phyloP scores from a whole-genome alignment of 768 basidiomycete species.

The Tulasnella sp. region DNA sequence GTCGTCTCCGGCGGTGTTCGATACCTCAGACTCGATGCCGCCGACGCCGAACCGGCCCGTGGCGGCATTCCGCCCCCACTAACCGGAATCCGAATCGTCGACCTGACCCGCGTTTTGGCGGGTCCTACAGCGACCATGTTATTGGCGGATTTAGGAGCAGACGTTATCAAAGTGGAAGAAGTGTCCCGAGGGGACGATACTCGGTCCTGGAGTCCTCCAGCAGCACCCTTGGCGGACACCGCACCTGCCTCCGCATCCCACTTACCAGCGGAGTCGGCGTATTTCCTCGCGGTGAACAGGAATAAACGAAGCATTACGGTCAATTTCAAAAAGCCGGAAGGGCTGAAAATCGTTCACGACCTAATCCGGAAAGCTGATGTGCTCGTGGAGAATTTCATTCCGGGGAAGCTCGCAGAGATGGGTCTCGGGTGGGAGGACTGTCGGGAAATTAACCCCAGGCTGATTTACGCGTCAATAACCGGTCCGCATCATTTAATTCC shows the following conservation, averaged over 20 bases:
- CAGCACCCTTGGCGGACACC: conserved; percentile 38
- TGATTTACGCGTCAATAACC: conserved; percentile 88
- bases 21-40: conserved; percentile 7
- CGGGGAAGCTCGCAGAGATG: conserved; percentile 78
- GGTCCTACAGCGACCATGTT: conserved; percentile 91
- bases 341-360: conserved; percentile 66
- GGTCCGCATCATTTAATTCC: conserved; percentile 45
- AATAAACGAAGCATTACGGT: conserved; percentile 88
- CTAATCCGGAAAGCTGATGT: conserved; percentile 74
- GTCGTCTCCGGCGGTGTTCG: neutral
- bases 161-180: conserved; percentile 91
- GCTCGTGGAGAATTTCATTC: conserved; percentile 82
- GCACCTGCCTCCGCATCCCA: conserved; percentile 54
- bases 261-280: conserved; percentile 85
- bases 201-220: conserved; percentile 45
- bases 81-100: conserved; percentile 74
- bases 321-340: conserved; percentile 76
- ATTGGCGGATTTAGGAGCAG: conserved; percentile 79
- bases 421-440: conserved; percentile 86
- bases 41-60: neutral
- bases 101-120: conserved; percentile 86
- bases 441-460: conserved; percentile 63
- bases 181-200: conserved; percentile 83
- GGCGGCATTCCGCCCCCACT: conserved; percentile 56
- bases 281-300: conserved; percentile 84